phyloP scores from a whole-genome alignment of 1,284 basidiomycete species.

The Microbotryum saponariae region DNA sequence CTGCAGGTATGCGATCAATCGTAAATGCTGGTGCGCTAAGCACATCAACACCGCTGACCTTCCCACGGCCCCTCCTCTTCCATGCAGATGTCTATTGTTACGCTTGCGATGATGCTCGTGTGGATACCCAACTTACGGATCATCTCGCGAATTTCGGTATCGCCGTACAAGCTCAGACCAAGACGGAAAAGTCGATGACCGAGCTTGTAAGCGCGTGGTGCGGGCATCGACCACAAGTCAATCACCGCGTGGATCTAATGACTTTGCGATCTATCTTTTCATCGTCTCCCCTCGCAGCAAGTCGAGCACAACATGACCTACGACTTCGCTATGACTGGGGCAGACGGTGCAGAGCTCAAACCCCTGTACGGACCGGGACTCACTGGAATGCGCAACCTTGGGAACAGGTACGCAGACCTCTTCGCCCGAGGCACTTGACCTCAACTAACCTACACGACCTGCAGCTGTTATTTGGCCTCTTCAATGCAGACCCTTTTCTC shows the following conservation, averaged over 20 bases:
- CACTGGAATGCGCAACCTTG: constrained; percentile 86
- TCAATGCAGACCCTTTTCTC: constrained; percentile 82
- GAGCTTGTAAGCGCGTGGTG: constrained; percentile 57
- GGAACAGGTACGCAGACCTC: constrained; percentile 60
- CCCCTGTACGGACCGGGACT: constrained; percentile 82
- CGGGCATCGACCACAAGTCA: constrained; percentile 30
- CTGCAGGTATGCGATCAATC: constrained; percentile 55
- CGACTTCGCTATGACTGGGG: constrained; percentile 88
- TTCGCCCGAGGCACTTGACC: no score
- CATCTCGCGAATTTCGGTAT: constrained; percentile 83
- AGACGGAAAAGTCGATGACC: constrained; percentile 96
- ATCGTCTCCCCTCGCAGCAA: constrained; percentile 53
- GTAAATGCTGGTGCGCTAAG: no score
- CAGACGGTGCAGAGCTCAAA: constrained; percentile 77
- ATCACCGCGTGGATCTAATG: not conserved
- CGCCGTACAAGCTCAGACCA: constrained; percentile 69
- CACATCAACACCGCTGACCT: not conserved
- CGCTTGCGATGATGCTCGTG: constrained; percentile 73
- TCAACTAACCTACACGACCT: not conserved
- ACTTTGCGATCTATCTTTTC: not conserved
- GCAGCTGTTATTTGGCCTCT: constrained; percentile 93
- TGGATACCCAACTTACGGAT: constrained; percentile 66
- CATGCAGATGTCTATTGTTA: constrained; percentile 86
- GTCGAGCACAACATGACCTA: constrained; percentile 93
- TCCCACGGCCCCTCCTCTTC: no score